A percentile compares a stretch with the other conserved stretches of the same genome.
Conservation (phyloP, 805 yeast species). For the Lipomyces yamadae region DNA sequence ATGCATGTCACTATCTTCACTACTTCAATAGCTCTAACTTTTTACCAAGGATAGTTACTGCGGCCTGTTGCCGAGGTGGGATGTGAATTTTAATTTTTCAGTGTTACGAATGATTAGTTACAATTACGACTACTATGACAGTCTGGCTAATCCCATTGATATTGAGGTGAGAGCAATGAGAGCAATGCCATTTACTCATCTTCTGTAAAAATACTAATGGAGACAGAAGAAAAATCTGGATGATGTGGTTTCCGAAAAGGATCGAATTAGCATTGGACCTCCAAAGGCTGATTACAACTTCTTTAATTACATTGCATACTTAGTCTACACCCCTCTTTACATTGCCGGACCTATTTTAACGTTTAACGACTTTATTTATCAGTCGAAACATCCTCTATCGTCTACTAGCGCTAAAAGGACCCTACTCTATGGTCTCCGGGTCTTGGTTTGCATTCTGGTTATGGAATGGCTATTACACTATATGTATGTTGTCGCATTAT, state of each 20-base stretch:
- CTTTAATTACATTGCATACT: slow-evolving; percentile 73
- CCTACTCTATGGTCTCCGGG: slow-evolving; percentile 65
- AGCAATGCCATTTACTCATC: neutral
- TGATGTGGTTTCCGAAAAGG: slow-evolving; percentile 57
- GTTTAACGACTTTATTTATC: slow-evolving; percentile 87
- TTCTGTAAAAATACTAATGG: slow-evolving; percentile 10
- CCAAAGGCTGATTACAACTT: slow-evolving; percentile 63
- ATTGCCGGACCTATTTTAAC: slow-evolving; percentile 95
- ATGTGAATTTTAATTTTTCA: slow-evolving; percentile 91
- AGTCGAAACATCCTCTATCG: slow-evolving; percentile 59
- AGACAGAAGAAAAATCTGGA: slow-evolving; percentile 29
- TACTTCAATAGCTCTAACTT: neutral
- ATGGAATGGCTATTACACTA: slow-evolving; percentile 91
- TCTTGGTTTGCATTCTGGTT: slow-evolving; percentile 71
- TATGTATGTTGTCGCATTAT: slow-evolving; percentile 91
- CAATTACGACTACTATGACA: slow-evolving; percentile 65
- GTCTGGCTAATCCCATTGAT: slow-evolving; percentile 17
- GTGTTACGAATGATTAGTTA: slow-evolving; percentile 81
- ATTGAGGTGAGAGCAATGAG: slow-evolving; percentile 25
- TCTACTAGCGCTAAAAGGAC: slow-evolving; percentile 63
- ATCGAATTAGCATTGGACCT: slow-evolving; percentile 67
- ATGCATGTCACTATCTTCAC: neutral
- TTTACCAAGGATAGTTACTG: slow-evolving; percentile 53
- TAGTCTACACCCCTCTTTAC: slow-evolving; percentile 84
- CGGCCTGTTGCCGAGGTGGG: slow-evolving; percentile 92